Evolutionary conservation across 2,329 filamentous ascomycete species (phyloP).

Genomic region (Trichoderma pleuroti): DNA sequence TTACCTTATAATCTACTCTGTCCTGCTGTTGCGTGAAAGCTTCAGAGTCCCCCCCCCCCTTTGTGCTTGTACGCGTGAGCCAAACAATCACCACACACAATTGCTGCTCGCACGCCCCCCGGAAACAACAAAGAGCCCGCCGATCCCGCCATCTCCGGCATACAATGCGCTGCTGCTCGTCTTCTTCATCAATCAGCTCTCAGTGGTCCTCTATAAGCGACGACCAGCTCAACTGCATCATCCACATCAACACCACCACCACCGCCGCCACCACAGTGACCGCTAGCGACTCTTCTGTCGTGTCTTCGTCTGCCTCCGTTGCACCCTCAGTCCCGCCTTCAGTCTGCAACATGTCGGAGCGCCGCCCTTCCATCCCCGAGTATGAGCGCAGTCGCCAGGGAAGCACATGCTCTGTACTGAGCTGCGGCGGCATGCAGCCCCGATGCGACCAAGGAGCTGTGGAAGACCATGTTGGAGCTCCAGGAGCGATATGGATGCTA

Average conservation of each 20-base stretch:
- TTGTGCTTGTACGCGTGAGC: not conserved
- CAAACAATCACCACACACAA: not conserved
- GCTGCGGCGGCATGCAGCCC: constrained; percentile 33
- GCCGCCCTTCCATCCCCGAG: constrained; percentile 4
- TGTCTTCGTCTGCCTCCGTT: not conserved
- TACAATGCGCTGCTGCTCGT: constrained; percentile 18
- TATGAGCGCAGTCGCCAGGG: constrained; percentile 25
- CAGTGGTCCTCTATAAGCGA: constrained; percentile 22
- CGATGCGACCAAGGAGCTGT: constrained; percentile 42
- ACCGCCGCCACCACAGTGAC: constrained; percentile 8
- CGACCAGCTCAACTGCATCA: not conserved
- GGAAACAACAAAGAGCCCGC: not conserved
- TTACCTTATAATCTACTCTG: not conserved
- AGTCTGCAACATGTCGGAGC: not conserved
- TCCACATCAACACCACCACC: not conserved
- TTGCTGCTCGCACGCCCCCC: not conserved
- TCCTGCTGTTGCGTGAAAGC: not conserved
- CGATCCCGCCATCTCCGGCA: not conserved
- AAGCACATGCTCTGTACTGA: constrained; percentile 30
- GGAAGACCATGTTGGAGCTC: constrained; percentile 48
- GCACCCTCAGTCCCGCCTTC: not conserved
- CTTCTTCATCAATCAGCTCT: constrained; percentile 23
- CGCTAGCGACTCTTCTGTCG: not conserved
- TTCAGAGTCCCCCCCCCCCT: not conserved
- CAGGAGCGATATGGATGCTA: constrained; percentile 48